phyloP scores from a whole-genome alignment of 108 stramenopile species.

The Discostella pseudostelligera region DNA sequence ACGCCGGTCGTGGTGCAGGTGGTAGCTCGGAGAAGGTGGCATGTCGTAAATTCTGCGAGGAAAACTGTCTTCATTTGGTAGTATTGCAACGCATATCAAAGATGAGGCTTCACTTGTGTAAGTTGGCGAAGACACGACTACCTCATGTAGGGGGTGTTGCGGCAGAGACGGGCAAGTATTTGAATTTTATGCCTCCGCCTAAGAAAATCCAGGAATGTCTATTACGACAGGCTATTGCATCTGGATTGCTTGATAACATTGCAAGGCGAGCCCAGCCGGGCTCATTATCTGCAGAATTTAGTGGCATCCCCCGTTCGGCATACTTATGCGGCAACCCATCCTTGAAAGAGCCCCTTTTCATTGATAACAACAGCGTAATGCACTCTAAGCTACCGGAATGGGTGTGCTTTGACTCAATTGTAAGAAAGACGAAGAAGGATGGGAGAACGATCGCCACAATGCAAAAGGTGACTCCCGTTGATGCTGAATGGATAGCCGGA shows the following conservation, averaged over 20 bases:
- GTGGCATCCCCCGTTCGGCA: constrained; percentile 65
- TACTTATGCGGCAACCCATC: constrained; percentile 65
- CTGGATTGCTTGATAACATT: constrained; percentile 79
- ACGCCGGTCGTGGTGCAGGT: constrained; percentile 80
- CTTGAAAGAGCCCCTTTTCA: constrained; percentile 71
- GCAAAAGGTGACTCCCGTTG: constrained; percentile 81
- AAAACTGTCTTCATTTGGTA: constrained; percentile 74
- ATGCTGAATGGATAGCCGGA: constrained; percentile 70
- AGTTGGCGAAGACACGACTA: constrained; percentile 70
- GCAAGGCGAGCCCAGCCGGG: constrained; percentile 77
- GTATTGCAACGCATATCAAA: constrained; percentile 83
- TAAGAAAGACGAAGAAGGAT: constrained; percentile 68
- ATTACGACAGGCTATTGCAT: constrained; percentile 67
- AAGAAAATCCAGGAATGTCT: constrained; percentile 68
- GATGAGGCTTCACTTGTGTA: constrained; percentile 77
- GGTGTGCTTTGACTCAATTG: constrained; percentile 74
- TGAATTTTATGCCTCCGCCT: constrained; percentile 75
- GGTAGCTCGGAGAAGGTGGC: constrained; percentile 69
- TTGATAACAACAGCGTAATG: constrained; percentile 68
- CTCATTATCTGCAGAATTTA: constrained; percentile 56
- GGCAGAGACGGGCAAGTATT: constrained; percentile 63
- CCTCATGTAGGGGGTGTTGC: constrained; percentile 65
- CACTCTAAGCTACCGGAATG: constrained; percentile 75
- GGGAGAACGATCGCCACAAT: constrained; percentile 67
- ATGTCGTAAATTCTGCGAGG: constrained; percentile 74